Base-by-base conservation (phyloP, 139 green algal species). In the Gonium pectorale region DNA sequence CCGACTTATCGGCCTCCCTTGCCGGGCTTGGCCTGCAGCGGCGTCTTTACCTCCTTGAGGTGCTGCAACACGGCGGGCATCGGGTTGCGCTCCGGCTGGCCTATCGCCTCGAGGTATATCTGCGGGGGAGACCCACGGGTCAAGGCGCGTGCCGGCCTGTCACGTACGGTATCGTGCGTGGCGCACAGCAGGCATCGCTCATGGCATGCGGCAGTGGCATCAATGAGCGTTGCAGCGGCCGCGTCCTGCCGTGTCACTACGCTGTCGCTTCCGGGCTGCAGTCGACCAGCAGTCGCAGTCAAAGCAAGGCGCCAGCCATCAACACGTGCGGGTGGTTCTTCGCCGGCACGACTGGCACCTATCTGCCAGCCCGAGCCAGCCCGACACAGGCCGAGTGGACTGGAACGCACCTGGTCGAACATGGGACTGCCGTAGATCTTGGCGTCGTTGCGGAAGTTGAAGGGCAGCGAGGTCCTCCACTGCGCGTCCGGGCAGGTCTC, bases 391-490 rank as follows among this genome's bases (percentile, higher is more conserved):
- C 5, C n/a, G 33, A 6, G 5, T 8, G 3, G 22, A 33, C 49
- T 60, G 15, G 40, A 22, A 35, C 54, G 29, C 38, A 90, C 90
- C 2, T 89, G 83, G 79, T 98, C 96, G 67, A 98, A 90, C 90
- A 95, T 95, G 46, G 96, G 95, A 62, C 86, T 93, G 52, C 96
- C 96, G 51, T 97, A 97, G 11, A 97, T 85, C 80, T 96, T 96
- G 37, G 86, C 85, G 15, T 97, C 90, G 79, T 98, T 98, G 9
- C 84, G 86, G 83, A 98, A 98, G 27, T 63, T 88, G 87, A 91
- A 98, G 4, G 91, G 86, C 71, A 80, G 93, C 72, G 86, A 89
- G 40, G 90, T 94, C 60, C 87, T 91, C 96, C 96, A 98, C 86
- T 93, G 92, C 15, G 81, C 73, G 49, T 97, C 92, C 0, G 94